Conservation (phyloP, 345 rosid genomes). For the Ailanthus altissimus region DNA sequence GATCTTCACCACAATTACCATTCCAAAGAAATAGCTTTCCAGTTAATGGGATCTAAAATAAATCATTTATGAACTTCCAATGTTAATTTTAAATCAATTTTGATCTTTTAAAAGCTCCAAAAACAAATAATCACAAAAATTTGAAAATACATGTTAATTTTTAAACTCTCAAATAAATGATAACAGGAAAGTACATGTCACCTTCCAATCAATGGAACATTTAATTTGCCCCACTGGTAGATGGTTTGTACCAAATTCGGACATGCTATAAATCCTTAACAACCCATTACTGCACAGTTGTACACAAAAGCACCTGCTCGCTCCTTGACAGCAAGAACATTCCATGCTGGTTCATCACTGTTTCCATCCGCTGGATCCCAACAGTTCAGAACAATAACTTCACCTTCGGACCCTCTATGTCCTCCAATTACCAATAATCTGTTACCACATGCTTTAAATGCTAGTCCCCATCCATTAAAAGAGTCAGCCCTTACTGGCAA, state of each 20-base stretch:
- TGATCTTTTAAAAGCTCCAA: background rate
- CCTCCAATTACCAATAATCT: constrained; percentile 44
- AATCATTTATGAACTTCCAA: background rate
- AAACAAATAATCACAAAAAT: background rate
- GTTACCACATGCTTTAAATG: constrained; percentile 45
- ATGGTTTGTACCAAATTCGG: constrained; percentile 14
- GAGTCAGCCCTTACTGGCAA: constrained; percentile 45
- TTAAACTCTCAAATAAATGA: constrained; percentile 1
- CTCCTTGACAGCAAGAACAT: constrained; percentile 40
- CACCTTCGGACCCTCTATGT: constrained; percentile 34
- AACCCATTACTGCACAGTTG: constrained; percentile 55
- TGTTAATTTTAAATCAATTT: background rate
- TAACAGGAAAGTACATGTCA: background rate
- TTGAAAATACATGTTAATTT: background rate
- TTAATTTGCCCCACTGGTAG: constrained; percentile 1
- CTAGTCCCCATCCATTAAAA: constrained; percentile 50
- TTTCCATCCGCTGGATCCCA: constrained; percentile 39
- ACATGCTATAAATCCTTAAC: constrained; percentile 24
- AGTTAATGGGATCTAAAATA: background rate
- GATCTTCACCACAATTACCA: background rate
- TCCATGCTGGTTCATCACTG: constrained; percentile 33
- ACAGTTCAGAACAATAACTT: constrained; percentile 39
- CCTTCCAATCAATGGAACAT: background rate
- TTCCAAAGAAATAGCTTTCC: background rate
- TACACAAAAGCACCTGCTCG: constrained; percentile 44